Evolutionary conservation across 2,329 filamentous ascomycete genomes (phyloP), one percentile per base, ranked within the genome.

Genomic region (Aspergillus nomiae): DNA sequence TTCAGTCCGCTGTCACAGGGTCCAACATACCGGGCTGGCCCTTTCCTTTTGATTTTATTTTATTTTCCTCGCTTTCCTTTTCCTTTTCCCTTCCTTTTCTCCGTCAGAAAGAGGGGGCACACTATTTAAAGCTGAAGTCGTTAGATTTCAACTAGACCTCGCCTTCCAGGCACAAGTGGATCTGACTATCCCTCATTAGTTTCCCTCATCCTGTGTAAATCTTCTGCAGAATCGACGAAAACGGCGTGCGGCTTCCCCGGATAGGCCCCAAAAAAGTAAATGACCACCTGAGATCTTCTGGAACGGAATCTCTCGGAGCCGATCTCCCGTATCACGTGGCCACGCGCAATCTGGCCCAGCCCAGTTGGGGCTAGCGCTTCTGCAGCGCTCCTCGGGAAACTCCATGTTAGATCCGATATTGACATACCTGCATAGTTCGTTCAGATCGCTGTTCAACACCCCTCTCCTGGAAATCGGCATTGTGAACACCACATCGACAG

Each of bases 311-410:
- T 56, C 2, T 53, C 57, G 21, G 51, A 26, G 55, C 60, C 58
- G 58, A 63, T 65, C 63, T 59, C 58, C 63, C 54, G 63, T 14
- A 36, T 66, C 65, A 66, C 63, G 63, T 66, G 65, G 1, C 9
- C 14, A 16, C 26, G 26, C 26, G 46, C 26, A 50, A 24, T 26
- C 24, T 30, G 46, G n/a, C 46, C 26, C 46, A 30, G 0, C 24
- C 26, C 30, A 8, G 26, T 50, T 19, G 14, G 46, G 48, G 9
- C 28, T 51, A 51, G 48, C 28, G 28, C 28, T 51, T 32, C 16
- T 19, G 30, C 46, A 28, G 12, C 16, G 14, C 12, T 30, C 24
- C 46, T 50, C 51, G 30, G 51, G 32, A 54, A 54, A 54, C 30
- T 54, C 28, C 48, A 19, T n/a, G 30, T 28, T 51, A 46, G 46